Evolutionary conservation across 73 alveolate genomes (phyloP), one percentile per base, ranked within the genome.

Genomic region (Symbiodinium natans): DNA sequence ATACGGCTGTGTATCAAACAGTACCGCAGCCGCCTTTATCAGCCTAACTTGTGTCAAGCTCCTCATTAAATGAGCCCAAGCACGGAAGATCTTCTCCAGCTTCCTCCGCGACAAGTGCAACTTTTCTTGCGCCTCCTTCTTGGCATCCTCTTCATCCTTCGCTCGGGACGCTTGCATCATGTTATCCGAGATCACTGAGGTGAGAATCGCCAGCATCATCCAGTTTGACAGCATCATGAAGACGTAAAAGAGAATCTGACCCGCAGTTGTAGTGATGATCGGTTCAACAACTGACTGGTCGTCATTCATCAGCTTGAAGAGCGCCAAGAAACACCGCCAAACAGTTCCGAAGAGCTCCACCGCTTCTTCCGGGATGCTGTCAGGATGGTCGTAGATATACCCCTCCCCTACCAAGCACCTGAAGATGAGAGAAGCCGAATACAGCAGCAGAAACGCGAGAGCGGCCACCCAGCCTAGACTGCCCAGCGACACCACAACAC

Each of bases 221-320:
- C 97, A 90, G 39, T 90, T 90, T 31, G 97, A 90, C 52, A 90
- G 48, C 97, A 90, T 90, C 97, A 90, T 90, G 80, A 90, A 90
- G 54, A 85, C 77, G 33, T 90, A 90, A 39, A 90, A 90, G 11
- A 90, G 56, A 54, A 90, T 68, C 39, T 90, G 97, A 41, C 97
- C 88, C 5, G 54, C 48, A 2, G 40, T 10, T 33, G 97, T 90
- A 40, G 77, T 71, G 10, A 90, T 41, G 40, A 90, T 71, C 88
- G 59, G 75, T 29, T 23, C 46, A 33, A 90, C 97, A 48, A 90
- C 97, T 13, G 97, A 90, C 88, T 90, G 97, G 77, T 90, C 97
- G 52, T 90, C 97, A n/a, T 90, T 90, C 97, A 90, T 90, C 88
- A 90, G 41, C 77, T 90, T 90, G 88, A 90, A 90, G 80, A 90